These are phyloP conservation scores for Plectranthus barbatus DNA, from an alignment of 257 asterid species.

Conservation along the genomic window DNA sequence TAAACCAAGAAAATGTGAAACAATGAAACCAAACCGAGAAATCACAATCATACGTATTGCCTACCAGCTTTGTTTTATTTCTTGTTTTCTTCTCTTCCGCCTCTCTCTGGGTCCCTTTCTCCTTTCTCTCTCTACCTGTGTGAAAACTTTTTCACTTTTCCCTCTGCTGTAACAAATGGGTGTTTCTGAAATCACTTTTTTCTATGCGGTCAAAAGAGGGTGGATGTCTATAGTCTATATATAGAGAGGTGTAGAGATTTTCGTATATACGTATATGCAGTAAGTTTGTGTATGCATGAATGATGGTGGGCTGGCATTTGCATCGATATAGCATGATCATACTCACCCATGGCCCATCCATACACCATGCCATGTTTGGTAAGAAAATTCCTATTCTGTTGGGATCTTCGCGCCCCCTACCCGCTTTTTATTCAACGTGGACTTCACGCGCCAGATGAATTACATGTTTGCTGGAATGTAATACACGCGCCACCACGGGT, in stretches of 20 bases:
- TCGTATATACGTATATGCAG: no score
- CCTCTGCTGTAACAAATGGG: slow-evolving; percentile 2
- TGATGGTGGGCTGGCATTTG: slow-evolving; percentile 35
- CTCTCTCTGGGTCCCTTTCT: neutral
- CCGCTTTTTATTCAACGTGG: neutral
- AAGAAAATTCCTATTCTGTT: neutral
- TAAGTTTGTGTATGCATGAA: neutral
- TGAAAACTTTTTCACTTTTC: neutral
- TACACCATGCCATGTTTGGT: slow-evolving; percentile 20
- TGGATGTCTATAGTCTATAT: neutral
- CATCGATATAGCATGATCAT: slow-evolving; percentile 23
- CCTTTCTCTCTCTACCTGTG: neutral
- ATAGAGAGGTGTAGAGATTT: neutral
- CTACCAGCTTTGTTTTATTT: slow-evolving; percentile 19
- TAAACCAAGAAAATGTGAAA: neutral
- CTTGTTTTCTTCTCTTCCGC: neutral
- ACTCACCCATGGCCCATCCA: neutral
- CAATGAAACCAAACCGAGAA: neutral
- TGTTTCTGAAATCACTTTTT: slow-evolving; percentile 18
- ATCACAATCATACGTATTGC: slow-evolving; percentile 13
- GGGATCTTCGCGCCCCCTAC: neutral
- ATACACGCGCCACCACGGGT: neutral
- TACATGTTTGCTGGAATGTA: neutral
- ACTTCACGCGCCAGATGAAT: neutral
- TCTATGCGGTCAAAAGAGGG: slow-evolving; percentile 37